Conservation (phyloP, 176 grass and related monocot genomes). For the Tillandsia fasciculata region DNA sequence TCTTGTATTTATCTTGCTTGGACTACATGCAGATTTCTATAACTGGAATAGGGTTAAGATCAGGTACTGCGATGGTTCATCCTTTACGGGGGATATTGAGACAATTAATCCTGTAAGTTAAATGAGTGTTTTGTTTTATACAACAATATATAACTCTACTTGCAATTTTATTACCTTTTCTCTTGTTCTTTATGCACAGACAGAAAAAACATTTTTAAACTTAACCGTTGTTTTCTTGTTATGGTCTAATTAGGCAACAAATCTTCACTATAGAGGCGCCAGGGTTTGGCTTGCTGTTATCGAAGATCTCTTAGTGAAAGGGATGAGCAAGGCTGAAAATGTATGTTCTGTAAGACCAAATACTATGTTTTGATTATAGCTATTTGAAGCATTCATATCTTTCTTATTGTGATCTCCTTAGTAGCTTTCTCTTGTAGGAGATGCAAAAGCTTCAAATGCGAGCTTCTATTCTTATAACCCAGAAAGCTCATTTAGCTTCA, state of each 20-base stretch:
- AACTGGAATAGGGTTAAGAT: slow-evolving; percentile 93
- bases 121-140: neutral
- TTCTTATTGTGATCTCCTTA: too few species aligned
- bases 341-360: slow-evolving; percentile 24
- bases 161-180: neutral
- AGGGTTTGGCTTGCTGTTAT: slow-evolving; percentile 64
- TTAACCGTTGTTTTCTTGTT: neutral
- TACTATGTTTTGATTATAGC: neutral
- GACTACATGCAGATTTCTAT: slow-evolving; percentile 55
- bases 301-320: slow-evolving; percentile 69
- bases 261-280: slow-evolving; percentile 61
- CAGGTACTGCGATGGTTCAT: slow-evolving; percentile 79
- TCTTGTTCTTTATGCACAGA: neutral
- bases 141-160: neutral
- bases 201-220: neutral
- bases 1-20: neutral
- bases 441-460: too few species aligned
- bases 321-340: slow-evolving; percentile 80
- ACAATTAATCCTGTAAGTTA: slow-evolving; percentile 52
- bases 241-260: slow-evolving; percentile 45
- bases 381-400: too few species aligned
- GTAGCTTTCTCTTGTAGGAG: too few species aligned
- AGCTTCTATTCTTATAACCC: too few species aligned
- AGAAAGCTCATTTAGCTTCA: too few species aligned
- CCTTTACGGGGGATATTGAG: slow-evolving; percentile 65